Conservation (phyloP, 1,139 yeast species). For the Yamadazyma conglobata region DNA sequence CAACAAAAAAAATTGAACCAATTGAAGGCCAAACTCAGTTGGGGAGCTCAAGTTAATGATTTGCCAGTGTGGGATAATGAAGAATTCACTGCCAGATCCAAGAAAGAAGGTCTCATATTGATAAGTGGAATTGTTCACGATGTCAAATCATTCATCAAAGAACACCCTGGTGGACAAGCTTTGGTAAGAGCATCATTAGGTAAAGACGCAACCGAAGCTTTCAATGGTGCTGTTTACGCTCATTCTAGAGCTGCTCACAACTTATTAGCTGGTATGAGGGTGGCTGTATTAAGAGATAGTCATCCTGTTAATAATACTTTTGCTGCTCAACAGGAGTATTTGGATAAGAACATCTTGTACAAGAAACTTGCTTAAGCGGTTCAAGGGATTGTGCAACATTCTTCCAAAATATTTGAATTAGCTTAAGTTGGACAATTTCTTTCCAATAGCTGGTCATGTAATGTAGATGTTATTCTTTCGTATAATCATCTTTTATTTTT, state of each 20-base stretch:
- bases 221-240: conserved; percentile 95
- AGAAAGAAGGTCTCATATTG: conserved; percentile 59
- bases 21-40: conserved; percentile 72
- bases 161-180: conserved; percentile 98
- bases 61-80: conserved; percentile 91
- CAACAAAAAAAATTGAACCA: conserved; percentile 92
- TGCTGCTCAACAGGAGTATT: conserved; percentile 47
- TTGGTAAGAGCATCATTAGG: conserved; percentile 83
- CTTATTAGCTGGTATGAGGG: conserved; percentile 91
- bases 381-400: too few relatives aligned
- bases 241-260: conserved; percentile 98
- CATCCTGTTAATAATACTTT: conserved; percentile 52
- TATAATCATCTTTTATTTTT: too few relatives aligned
- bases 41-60: conserved; percentile 86
- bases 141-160: conserved; percentile 76
- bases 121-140: conserved; percentile 95
- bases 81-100: conserved; percentile 70
- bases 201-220: conserved; percentile 95
- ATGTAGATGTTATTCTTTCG: too few relatives aligned
- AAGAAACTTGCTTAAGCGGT: conserved; percentile 6
- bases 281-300: conserved; percentile 79
- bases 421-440: too few relatives aligned
- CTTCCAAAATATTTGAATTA: too few relatives aligned
- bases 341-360: conserved; percentile 30
- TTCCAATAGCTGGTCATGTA: too few relatives aligned